Base-by-base conservation (phyloP, 2,329 filamentous ascomycete species). In the Colletotrichum brevisporum region DNA sequence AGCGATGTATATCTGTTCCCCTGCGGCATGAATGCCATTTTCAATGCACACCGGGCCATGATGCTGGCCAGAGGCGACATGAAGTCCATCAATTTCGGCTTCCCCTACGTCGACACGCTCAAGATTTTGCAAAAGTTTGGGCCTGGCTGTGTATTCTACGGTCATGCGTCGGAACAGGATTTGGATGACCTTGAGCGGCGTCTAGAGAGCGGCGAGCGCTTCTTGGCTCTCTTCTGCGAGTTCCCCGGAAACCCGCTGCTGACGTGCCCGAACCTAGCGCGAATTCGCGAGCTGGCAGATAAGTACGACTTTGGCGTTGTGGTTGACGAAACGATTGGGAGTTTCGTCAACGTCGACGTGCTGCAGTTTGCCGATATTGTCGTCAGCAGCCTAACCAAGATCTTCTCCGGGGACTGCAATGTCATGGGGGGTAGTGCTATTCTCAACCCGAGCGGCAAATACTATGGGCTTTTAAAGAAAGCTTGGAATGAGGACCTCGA, bases 321-420 rank as follows among this genome's bases (percentile, higher is more conserved):
- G 2, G 89, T 99, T 2, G 96, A 99, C 80, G 96, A 99, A 81
- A 98, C 96, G 0, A 94, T 99, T 69, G 95, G 95, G 74, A 99
- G 96, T 65, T 97, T 98, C 78, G 90, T 97, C 77, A 99, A 99
- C 78, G 91, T 98, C 75, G 94, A 98, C 77, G 94, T 99, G 4
- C 87, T 99, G 5, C 94, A 92, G 3, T 92, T 91, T 76, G 93
- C 94, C 69, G 96, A 99, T 80, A 86, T 98, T 16, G 93, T 98
- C 5, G 95, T 97, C 65, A 97, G 94, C 84, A 97, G 94, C 78
- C 85, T 99, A 68, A 98, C 96, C 56, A 99, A 99, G 80, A 92
- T 98, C 62, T 99, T 99, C 82, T 97, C 94, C 64, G 96, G 96
- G 58, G 96, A 98, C 80, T 96, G 94, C 79, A 98, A 99, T 79